Evolutionary conservation across 345 rosid genomes (phyloP).

Genomic region (Leavenworthia alabamica): DNA sequence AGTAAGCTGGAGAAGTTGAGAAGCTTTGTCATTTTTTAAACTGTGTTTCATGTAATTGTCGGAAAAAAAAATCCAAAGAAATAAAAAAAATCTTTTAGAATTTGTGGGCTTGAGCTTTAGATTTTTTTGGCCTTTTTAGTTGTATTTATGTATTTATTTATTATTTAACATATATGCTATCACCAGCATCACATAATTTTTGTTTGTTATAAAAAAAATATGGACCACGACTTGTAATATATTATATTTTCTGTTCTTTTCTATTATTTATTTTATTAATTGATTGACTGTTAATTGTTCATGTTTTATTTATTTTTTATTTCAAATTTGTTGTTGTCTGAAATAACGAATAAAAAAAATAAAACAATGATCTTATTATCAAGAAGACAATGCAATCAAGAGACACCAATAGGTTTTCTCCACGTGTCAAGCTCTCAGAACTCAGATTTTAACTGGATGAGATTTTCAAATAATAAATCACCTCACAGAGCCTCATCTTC

Average conservation of each 20-base stretch:
- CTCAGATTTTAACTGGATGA: slow-evolving; percentile 29
- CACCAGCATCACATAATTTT: slow-evolving; percentile 16
- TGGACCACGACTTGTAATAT: slow-evolving; percentile 23
- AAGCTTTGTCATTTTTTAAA: slow-evolving; percentile 13
- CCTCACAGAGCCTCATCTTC: slow-evolving; percentile 26
- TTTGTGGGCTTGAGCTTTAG: slow-evolving; percentile 28
- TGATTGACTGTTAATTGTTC: not conserved
- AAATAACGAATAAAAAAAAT: not conserved
- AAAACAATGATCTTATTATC: slow-evolving; percentile 22
- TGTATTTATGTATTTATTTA: slow-evolving; percentile 23
- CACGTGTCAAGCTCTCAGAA: too few relatives aligned
- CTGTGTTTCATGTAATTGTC: slow-evolving; percentile 17
- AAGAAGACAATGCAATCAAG: slow-evolving; percentile 24
- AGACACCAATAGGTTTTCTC: not conserved
- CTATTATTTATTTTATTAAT: not conserved
- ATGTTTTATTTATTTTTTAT: not conserved
- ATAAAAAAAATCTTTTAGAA: slow-evolving; percentile 9
- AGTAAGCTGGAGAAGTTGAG: slow-evolving; percentile 28
- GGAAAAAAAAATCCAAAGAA: not conserved
- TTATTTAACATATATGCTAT: slow-evolving; percentile 8
- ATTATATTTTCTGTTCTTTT: slow-evolving; percentile 4
- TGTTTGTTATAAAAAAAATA: not conserved
- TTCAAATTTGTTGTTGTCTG: not conserved
- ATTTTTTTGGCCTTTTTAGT: not conserved
- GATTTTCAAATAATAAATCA: slow-evolving; percentile 19